phyloP scores from a whole-genome alignment of 2,329 filamentous ascomycete species.

The Pleurostoma richardsiae region DNA sequence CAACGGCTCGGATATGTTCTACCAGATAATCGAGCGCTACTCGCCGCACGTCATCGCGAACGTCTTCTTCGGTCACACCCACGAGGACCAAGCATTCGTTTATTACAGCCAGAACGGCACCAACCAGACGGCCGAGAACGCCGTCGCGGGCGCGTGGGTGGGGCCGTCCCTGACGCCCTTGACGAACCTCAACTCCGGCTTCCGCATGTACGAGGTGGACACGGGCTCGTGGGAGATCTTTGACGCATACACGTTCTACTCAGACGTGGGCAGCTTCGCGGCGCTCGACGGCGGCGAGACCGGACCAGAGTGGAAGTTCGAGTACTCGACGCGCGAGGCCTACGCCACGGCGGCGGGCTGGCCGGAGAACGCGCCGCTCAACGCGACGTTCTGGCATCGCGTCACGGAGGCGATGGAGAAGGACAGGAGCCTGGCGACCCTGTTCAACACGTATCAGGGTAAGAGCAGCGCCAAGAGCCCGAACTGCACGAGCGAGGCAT shows the following conservation, averaged over 20 bases:
- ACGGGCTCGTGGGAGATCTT: conserved; percentile 34
- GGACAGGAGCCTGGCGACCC: conserved; percentile 39
- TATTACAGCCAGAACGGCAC: conserved; percentile 41
- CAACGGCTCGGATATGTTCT: conserved; percentile 33
- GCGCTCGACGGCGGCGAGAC: conserved; percentile 16
- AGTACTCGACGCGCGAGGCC: conserved; percentile 35
- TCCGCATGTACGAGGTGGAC: conserved; percentile 38
- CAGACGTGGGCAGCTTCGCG: conserved; percentile 33
- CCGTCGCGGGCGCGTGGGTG: conserved; percentile 33
- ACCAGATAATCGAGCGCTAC: conserved; percentile 33
- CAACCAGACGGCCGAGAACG: conserved; percentile 30
- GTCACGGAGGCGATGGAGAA: conserved; percentile 53
- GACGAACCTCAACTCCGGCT: conserved; percentile 36
- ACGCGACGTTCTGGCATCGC: conserved; percentile 54
- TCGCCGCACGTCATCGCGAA: conserved; percentile 35
- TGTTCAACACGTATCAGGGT: conserved; percentile 46
- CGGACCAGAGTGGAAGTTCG: conserved; percentile 31
- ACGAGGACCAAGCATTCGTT: conserved; percentile 36
- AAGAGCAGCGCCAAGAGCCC: conserved; percentile 44
- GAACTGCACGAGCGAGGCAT: conserved; percentile 45
- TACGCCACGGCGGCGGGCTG: conserved; percentile 31
- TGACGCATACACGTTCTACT: conserved; percentile 34
- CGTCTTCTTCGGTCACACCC: conserved; percentile 36
- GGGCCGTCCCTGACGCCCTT: conserved; percentile 41
- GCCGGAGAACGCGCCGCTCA: conserved; percentile 44